These are phyloP conservation scores for Ascoidea tarda DNA, from an alignment of 805 yeast species.

Conservation along the genomic window DNA sequence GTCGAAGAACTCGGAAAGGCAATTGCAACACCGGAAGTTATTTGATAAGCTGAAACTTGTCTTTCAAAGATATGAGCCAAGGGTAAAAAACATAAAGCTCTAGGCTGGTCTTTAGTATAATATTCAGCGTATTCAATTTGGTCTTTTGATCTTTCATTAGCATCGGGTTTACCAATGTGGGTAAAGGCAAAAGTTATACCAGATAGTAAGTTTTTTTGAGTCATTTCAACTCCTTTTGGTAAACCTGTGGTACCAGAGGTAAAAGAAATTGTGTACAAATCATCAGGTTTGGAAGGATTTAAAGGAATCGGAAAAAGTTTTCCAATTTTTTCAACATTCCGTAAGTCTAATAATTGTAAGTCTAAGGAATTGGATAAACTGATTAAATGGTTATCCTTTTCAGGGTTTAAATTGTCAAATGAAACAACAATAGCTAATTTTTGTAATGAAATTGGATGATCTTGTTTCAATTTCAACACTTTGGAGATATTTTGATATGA, in stretches of 20 bases:
- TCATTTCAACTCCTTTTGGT: conserved; percentile 54
- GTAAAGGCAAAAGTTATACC: conserved; percentile 17
- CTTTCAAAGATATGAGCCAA: conserved; percentile 42
- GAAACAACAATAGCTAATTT: conserved; percentile 29
- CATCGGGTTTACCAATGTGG: conserved; percentile 4
- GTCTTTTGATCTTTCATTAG: conserved; percentile 17
- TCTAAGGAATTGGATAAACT: conserved; percentile 14
- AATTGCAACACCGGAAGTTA: conserved; percentile 22
- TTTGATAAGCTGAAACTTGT: conserved; percentile 19
- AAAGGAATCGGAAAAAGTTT: conserved; percentile 23
- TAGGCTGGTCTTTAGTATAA: conserved; percentile 26
- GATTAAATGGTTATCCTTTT: conserved; percentile 15
- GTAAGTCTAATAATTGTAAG: conserved; percentile 15
- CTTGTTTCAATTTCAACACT: conserved; percentile 25
- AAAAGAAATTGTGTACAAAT: conserved; percentile 48
- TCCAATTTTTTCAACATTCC: conserved; percentile 18
- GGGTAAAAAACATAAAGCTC: conserved; percentile 30
- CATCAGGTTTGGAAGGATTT: conserved; percentile 35
- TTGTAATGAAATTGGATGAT: conserved; percentile 17
- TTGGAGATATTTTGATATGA: conserved; percentile 28
- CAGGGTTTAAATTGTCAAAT: conserved; percentile 25
- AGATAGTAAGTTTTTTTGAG: conserved; percentile 31
- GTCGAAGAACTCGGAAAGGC: conserved; percentile 31
- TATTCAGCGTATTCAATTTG: conserved; percentile 12
- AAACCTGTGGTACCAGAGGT: conserved; percentile 69